Evolutionary conservation across 805 yeast species (phyloP).

Genomic region (Torulaspora delbrueckii): DNA sequence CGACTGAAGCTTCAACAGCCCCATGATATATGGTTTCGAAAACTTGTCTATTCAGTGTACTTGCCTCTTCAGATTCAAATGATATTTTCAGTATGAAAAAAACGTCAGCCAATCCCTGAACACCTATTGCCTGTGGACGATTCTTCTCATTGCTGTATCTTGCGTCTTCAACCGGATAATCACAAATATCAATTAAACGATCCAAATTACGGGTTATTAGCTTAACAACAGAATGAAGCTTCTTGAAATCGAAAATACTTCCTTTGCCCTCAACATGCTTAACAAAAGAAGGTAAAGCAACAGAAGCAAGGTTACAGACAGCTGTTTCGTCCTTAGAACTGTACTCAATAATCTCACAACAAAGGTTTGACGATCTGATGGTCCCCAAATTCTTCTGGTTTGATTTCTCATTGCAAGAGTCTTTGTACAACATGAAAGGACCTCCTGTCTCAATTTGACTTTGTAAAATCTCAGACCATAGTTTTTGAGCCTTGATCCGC

Average conservation of each 20-base stretch:
- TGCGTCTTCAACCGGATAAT: constrained; percentile 78
- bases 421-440: constrained; percentile 90
- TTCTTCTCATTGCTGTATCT: constrained; percentile 66
- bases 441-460: constrained; percentile 95
- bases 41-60: constrained; percentile 68
- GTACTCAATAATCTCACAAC: constrained; percentile 90
- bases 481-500: constrained; percentile 76
- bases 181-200: constrained; percentile 73
- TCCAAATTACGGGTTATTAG: constrained; percentile 73
- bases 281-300: constrained; percentile 78
- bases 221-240: constrained; percentile 70
- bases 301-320: constrained; percentile 87
- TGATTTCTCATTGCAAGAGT: constrained; percentile 77
- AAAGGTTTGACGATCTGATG: constrained; percentile 85
- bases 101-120: constrained; percentile 91
- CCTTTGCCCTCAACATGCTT: constrained; percentile 39
- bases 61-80: constrained; percentile 83
- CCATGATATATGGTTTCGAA: constrained; percentile 96
- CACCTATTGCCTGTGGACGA: constrained; percentile 91
- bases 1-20: constrained; percentile 79
- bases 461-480: constrained; percentile 83
- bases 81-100: constrained; percentile 75
- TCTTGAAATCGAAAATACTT: constrained; percentile 60
- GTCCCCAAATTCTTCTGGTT: constrained; percentile 89
- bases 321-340: constrained; percentile 87